Base-by-base conservation (phyloP, 2,329 filamentous ascomycete genomes). In the Chaetomiaceae sp. region DNA sequence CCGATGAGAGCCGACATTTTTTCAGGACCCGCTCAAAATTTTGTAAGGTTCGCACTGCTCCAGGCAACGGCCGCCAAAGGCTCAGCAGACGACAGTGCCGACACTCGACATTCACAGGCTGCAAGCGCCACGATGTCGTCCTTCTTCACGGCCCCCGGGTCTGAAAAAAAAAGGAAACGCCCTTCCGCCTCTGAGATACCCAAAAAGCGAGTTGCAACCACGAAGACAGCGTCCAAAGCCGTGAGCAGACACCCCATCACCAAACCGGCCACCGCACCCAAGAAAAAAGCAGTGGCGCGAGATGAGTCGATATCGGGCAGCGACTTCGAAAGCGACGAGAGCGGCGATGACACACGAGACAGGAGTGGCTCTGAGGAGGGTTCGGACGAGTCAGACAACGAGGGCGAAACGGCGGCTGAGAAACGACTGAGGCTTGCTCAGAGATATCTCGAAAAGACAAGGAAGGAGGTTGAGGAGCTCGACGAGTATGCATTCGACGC, bases 401-500 rank as follows among this genome's bases (percentile, higher is more conserved):
- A 88, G 52, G 81, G 79, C 53, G 91, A 97, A 71, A 97, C 93
- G 18, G 89, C 86, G 1, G 90, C 88, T 29, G 89, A 96, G 62
- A 84, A 88, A 65, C 78, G 93, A 58, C 69, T 95, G 60, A 81
- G 88, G 55, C 76, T 98, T 22, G 93, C 93, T 24, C 88, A 97
- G 69, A 82, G 87, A 59, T 97, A 98, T 65, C 77, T 98, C 45
- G 85, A 95, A 45, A 95, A 95, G 62, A 82, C 96, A 52, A 81
- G 85, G 59, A 78, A 86, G 59, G 86, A 95, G 56, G 82, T 88
- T 10, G 55, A 63, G 57, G 67, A 73, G 20, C 65, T 73, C 48
- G 84, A 94, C 57, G 85, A 88, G 54, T 77, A 76, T 43, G 93
- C 89, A 32, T 98, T 97, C 61, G 89, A 98, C 67, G 93, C 93